phyloP scores from a whole-genome alignment of 2,329 filamentous ascomycete genomes.

The Aureobasidium sp. region DNA sequence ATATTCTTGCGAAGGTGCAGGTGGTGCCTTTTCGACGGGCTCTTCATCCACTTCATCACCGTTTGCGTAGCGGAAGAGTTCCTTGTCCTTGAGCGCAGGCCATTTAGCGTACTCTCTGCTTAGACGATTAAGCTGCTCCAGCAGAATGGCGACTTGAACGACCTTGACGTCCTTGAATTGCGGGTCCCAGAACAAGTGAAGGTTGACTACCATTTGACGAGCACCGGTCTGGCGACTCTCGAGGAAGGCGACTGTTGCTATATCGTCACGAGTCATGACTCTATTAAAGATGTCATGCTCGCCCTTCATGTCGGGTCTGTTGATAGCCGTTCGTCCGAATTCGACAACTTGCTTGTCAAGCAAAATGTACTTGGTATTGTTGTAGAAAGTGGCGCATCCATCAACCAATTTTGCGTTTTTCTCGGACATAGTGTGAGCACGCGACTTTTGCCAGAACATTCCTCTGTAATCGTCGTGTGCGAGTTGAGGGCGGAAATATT shows the following conservation, averaged over 20 bases:
- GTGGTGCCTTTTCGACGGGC: conserved; percentile 39
- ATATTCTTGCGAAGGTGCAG: conserved; percentile 80
- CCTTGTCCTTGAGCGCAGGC: conserved; percentile 76
- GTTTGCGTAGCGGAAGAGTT: conserved; percentile 40
- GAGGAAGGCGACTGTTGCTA: conserved; percentile 84
- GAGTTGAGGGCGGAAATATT: conserved; percentile 81
- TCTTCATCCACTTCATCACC: conserved; percentile 44
- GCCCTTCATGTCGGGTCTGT: conserved; percentile 92
- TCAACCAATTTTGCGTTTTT: conserved; percentile 86
- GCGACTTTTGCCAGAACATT: conserved; percentile 82
- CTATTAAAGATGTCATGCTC: conserved; percentile 97
- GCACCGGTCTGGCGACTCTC: conserved; percentile 89
- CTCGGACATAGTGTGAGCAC: conserved; percentile 85
- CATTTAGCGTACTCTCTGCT: conserved; percentile 77
- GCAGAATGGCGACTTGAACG: conserved; percentile 88
- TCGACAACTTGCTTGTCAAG: conserved; percentile 93
- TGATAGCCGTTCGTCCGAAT: conserved; percentile 86
- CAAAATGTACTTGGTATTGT: conserved; percentile 76
- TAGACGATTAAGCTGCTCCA: conserved; percentile 83
- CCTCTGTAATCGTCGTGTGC: conserved; percentile 88
- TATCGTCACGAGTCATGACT: conserved; percentile 97
- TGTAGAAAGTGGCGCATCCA: conserved; percentile 95
- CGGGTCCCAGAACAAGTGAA: conserved; percentile 92
- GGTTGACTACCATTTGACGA: conserved; percentile 85
- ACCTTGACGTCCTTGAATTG: conserved; percentile 88